These are phyloP conservation scores for Quercus parvula DNA, from an alignment of 306 rosid species.

Conservation along the genomic window DNA sequence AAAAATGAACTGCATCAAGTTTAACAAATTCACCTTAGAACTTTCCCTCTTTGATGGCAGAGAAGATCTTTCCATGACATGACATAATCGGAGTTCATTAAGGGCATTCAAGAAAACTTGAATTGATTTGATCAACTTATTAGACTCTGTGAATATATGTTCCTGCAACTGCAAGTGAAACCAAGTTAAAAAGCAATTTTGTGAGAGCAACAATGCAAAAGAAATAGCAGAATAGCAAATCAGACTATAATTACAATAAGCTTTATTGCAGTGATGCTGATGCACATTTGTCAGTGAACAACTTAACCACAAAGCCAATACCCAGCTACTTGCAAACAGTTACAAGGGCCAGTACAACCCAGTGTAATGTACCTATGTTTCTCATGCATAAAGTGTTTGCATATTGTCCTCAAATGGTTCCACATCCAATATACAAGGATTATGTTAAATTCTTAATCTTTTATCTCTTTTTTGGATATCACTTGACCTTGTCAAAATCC, in stretches of 20 bases:
- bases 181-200: constrained; percentile 14
- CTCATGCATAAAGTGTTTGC: background rate
- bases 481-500: background rate
- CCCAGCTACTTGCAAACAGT: background rate
- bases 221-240: background rate
- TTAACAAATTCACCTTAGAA: constrained; percentile 51
- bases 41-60: constrained; percentile 40
- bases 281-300: background rate
- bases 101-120: constrained; percentile 80
- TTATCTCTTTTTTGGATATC: background rate
- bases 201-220: background rate
- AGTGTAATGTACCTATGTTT: background rate
- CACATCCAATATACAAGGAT: background rate
- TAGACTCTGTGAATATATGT: constrained; percentile 67
- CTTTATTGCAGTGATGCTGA: background rate
- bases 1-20: too few species aligned
- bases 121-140: constrained; percentile 72
- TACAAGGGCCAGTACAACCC: background rate
- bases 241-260: background rate
- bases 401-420: background rate
- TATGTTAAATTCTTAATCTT: background rate
- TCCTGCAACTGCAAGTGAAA: constrained; percentile 71
- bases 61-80: constrained; percentile 56
- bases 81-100: constrained; percentile 79
- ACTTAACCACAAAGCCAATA: background rate